Evolutionary conservation across 2,329 filamentous ascomycete genomes (phyloP).

Genomic region (Thielaviopsis ethacetica): DNA sequence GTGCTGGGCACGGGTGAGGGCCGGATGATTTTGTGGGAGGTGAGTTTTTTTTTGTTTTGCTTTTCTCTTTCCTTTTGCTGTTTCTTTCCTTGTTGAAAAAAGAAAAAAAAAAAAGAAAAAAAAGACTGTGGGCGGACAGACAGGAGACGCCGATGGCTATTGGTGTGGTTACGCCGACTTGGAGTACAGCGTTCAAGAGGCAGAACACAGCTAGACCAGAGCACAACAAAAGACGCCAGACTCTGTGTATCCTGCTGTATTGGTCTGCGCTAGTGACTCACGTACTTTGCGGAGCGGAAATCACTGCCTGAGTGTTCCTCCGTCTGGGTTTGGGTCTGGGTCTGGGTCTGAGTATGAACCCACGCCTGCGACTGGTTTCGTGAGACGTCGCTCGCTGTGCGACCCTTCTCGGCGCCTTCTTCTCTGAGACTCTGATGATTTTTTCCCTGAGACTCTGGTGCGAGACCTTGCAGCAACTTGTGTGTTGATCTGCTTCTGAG

Average conservation of each 20-base stretch:
- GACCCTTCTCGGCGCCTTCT: neutral
- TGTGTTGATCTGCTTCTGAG: too few relatives aligned
- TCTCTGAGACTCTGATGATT: neutral
- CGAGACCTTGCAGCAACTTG: neutral
- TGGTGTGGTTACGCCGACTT: neutral
- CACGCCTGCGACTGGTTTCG: neutral
- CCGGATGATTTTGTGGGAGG: conserved; percentile 84
- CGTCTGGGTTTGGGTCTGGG: conserved; percentile 1
- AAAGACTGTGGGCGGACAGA: neutral
- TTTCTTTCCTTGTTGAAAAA: neutral
- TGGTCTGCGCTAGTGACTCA: neutral
- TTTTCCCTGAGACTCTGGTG: neutral
- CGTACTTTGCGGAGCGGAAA: neutral
- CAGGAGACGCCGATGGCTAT: neutral
- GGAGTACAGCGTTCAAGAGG: neutral
- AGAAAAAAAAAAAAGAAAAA: too few relatives aligned
- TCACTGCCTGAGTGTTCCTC: neutral
- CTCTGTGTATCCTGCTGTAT: neutral
- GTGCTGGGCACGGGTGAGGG: conserved; percentile 73
- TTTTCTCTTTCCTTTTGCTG: conserved; percentile 11
- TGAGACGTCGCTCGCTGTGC: neutral
- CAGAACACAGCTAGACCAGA: neutral
- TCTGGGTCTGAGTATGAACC: neutral
- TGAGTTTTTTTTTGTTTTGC: conserved; percentile 24
- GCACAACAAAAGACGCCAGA: neutral